Percentiles rank a stretch among this genome's conserved stretches.
These are phyloP conservation scores for Mariannaea elegans DNA, from an alignment of 2,329 filamentous ascomycete genomes.

Conservation along the genomic window DNA sequence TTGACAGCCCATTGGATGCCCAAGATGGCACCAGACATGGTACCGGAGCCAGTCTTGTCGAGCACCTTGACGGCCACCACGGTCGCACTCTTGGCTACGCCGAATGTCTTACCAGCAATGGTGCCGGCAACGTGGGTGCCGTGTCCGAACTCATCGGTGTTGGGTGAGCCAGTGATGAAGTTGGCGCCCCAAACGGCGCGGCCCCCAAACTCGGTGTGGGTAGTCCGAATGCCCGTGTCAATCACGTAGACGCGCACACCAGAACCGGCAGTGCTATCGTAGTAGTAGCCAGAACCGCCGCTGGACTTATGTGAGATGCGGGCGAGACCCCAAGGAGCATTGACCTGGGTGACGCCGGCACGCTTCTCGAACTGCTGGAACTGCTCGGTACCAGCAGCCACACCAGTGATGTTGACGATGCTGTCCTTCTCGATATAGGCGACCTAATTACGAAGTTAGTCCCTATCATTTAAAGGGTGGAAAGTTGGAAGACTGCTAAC, in stretches of 20 bases:
- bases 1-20: slow-evolving; percentile 40
- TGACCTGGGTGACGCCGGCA: not conserved
- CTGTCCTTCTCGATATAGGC: slow-evolving; percentile 20
- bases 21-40: slow-evolving; percentile 23
- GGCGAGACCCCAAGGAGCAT: slow-evolving; percentile 22
- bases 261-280: slow-evolving; percentile 33
- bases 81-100: slow-evolving; percentile 42
- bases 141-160: slow-evolving; percentile 38
- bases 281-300: slow-evolving; percentile 30
- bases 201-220: slow-evolving; percentile 43
- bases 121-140: slow-evolving; percentile 45
- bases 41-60: slow-evolving; percentile 15
- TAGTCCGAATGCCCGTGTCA: slow-evolving; percentile 53
- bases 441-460: not conserved
- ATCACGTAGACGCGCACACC: slow-evolving; percentile 50
- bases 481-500: not conserved
- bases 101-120: slow-evolving; percentile 41
- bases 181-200: slow-evolving; percentile 40
- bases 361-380: not conserved
- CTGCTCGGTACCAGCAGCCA: not conserved
- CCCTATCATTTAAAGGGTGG: accelerated
- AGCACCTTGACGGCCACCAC: slow-evolving; percentile 45
- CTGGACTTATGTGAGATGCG: slow-evolving; percentile 10
- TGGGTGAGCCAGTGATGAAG: slow-evolving; percentile 38
- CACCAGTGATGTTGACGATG: not conserved